Evolutionary conservation across 768 basidiomycete genomes (phyloP).

Genomic region (Collybia sordida): DNA sequence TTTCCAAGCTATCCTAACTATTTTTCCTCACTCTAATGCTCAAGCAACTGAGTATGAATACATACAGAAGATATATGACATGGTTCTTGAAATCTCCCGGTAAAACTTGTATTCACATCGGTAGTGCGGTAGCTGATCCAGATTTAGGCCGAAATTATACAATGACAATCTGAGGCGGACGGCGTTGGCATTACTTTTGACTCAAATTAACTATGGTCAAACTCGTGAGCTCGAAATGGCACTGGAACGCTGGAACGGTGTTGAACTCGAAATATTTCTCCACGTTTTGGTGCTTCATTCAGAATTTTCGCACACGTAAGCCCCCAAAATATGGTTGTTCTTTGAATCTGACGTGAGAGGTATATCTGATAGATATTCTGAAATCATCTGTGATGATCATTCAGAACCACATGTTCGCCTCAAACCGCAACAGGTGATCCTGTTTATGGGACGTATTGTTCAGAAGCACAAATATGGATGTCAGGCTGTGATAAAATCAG

Average conservation of each 20-base stretch:
- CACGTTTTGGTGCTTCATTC: neutral
- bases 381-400: too few species aligned
- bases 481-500: too few species aligned
- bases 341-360: too few species aligned
- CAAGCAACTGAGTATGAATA: neutral
- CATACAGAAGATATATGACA: neutral
- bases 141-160: conserved; percentile 1
- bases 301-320: too few species aligned
- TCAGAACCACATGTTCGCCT: too few species aligned
- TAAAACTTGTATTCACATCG: neutral
- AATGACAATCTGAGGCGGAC: neutral
- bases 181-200: neutral
- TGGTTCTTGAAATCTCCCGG: conserved; percentile 1
- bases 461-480: too few species aligned
- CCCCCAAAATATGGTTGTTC: too few species aligned
- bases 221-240: conserved; percentile 1
- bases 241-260: neutral
- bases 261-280: conserved; percentile 1
- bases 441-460: too few species aligned
- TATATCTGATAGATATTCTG: too few species aligned
- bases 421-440: too few species aligned
- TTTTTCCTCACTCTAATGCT: conserved; percentile 5
- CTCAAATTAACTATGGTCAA: conserved; percentile 2
- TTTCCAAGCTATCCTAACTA: neutral
- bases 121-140: too few species aligned